Evolutionary conservation across 345 rosid genomes (phyloP).

Genomic region (Euphorbia tirucalli): DNA sequence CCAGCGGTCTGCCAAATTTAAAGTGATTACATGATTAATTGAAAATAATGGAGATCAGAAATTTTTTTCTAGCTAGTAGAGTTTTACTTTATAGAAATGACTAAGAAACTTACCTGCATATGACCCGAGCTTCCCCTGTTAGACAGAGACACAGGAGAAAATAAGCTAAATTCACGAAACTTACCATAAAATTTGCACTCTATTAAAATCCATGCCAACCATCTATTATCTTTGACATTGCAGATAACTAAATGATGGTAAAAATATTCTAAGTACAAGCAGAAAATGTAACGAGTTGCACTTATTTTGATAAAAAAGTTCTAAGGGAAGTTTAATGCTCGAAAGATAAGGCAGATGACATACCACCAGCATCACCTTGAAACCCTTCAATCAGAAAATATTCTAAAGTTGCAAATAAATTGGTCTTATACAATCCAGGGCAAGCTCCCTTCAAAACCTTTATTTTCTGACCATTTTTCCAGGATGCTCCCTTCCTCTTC

Average conservation of each 20-base stretch:
- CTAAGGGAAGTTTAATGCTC: neutral
- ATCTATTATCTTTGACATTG: neutral
- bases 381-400: slow-evolving; percentile 67
- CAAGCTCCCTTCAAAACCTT: slow-evolving; percentile 70
- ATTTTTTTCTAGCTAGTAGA: neutral
- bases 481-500: slow-evolving; percentile 41
- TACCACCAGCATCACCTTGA: slow-evolving; percentile 72
- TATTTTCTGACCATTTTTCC: slow-evolving; percentile 61
- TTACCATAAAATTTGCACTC: neutral
- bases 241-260: neutral
- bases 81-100: neutral
- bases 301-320: neutral
- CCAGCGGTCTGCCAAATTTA: slow-evolving; percentile 47
- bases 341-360: slow-evolving; percentile 16
- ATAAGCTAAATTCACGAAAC: slow-evolving; percentile 9
- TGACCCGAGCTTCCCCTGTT: slow-evolving; percentile 62
- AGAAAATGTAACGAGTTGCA: neutral
- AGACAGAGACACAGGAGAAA: slow-evolving; percentile 12
- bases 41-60: neutral
- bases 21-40: neutral
- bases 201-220: neutral
- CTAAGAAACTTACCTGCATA: slow-evolving; percentile 58
- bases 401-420: slow-evolving; percentile 61
- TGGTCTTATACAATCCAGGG: slow-evolving; percentile 40
- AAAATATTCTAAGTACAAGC: neutral